phyloP scores from a whole-genome alignment of 1,139 yeast genomes.

The Debaryomyces robertsiae region DNA sequence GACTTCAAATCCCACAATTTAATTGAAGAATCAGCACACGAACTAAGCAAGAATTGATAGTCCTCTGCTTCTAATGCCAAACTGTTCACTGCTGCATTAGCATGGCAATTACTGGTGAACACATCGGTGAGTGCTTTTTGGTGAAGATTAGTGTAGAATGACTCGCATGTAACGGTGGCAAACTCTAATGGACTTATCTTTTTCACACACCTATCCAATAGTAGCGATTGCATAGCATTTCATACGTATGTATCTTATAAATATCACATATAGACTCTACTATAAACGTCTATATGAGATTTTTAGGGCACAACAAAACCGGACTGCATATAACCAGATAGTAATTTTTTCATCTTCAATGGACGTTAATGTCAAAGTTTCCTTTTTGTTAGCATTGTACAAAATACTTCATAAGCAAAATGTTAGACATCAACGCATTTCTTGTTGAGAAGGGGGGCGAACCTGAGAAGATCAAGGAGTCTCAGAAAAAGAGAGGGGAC shows the following conservation, averaged over 20 bases:
- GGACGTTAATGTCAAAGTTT: background rate
- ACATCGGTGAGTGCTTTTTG: conserved; percentile 28
- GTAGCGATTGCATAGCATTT: conserved; percentile 41
- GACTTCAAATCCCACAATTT: conserved; percentile 57
- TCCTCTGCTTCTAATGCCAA: conserved; percentile 62
- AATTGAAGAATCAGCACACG: conserved; percentile 76
- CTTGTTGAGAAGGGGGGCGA: conserved; percentile 96
- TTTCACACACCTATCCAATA: conserved; percentile 37
- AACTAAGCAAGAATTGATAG: conserved; percentile 59
- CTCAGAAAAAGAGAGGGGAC: conserved; percentile 94
- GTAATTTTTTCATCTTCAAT: conserved; percentile 3
- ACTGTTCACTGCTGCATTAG: conserved; percentile 59
- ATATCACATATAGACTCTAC: no score
- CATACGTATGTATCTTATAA: no score
- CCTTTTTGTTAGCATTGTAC: no score
- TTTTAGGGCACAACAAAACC: no score
- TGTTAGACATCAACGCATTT: conserved; percentile 92
- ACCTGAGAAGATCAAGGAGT: conserved; percentile 82
- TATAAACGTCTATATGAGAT: no score
- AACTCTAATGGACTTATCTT: conserved; percentile 36
- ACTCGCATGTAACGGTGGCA: conserved; percentile 42
- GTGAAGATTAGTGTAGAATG: conserved; percentile 35
- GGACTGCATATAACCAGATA: no score
- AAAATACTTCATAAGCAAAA: conserved; percentile 23
- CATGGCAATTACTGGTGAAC: conserved; percentile 44